These are phyloP conservation scores for Solanum corneliomulleri DNA, from an alignment of 257 asterid genomes.

Conservation along the genomic window DNA sequence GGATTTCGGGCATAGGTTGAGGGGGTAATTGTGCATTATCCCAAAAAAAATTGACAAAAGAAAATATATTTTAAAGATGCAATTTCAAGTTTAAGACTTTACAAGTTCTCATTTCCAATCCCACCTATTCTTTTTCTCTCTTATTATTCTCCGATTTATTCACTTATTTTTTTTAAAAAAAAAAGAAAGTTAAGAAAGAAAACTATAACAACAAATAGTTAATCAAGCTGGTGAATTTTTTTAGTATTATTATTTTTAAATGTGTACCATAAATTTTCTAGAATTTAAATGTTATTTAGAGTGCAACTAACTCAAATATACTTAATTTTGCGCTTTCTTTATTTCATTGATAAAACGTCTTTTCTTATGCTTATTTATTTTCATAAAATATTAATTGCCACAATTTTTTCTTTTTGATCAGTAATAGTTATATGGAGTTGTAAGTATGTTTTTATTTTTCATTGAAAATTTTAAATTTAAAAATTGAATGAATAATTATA, in stretches of 20 bases:
- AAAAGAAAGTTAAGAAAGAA: not conserved
- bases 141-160: not conserved
- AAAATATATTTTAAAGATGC: not conserved
- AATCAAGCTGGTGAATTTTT: not conserved
- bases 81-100: not conserved
- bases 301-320: not conserved
- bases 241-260: not conserved
- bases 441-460: too few relatives aligned
- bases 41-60: too few relatives aligned
- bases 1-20: too few relatives aligned
- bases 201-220: not conserved
- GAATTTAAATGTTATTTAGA: not conserved
- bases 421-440: not conserved
- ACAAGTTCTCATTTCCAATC: not conserved
- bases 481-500: too few relatives aligned
- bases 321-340: not conserved
- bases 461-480: too few relatives aligned
- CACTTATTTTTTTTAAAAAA: not conserved
- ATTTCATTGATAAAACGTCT: not conserved
- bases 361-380: not conserved
- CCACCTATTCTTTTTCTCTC: not conserved
- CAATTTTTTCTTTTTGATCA: too few relatives aligned
- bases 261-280: not conserved
- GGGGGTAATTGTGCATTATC: too few relatives aligned
- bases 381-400: not conserved